Conservation (phyloP, 2,329 filamentous ascomycete species). For the Phialophora tarda region DNA sequence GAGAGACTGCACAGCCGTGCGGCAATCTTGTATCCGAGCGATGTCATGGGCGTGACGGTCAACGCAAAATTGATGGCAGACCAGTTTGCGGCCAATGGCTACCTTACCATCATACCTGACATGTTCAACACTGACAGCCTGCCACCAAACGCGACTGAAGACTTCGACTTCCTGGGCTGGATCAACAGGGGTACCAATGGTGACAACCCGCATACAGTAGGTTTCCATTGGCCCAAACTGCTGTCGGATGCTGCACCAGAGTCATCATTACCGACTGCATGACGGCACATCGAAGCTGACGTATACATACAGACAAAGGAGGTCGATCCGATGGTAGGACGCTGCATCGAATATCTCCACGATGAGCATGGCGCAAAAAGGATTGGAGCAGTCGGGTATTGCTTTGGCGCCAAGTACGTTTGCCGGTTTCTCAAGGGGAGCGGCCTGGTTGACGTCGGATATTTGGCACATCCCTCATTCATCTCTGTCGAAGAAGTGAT, state of each 20-base stretch:
- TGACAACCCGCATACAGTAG: neutral
- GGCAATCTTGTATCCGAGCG: neutral
- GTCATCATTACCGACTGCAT: too few relatives aligned
- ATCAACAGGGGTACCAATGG: neutral
- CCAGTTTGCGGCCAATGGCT: neutral
- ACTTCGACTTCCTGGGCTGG: neutral
- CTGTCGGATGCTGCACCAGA: too few relatives aligned
- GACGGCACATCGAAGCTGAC: too few relatives aligned
- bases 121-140: neutral
- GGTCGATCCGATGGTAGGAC: neutral
- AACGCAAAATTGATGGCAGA: constrained; percentile 1
- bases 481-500: neutral
- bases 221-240: too few relatives aligned
- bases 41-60: neutral
- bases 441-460: neutral
- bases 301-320: too few relatives aligned
- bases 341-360: neutral
- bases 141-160: neutral
- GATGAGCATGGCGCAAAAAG: neutral
- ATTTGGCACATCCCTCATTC: constrained; percentile 1
- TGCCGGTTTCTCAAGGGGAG: neutral
- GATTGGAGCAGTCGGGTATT: constrained; percentile 1
- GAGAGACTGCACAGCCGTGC: neutral
- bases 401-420: neutral
- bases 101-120: neutral